These are phyloP conservation scores for Penicillium crystallinum DNA, from an alignment of 495 filamentous ascomycete genomes.

Conservation along the genomic window DNA sequence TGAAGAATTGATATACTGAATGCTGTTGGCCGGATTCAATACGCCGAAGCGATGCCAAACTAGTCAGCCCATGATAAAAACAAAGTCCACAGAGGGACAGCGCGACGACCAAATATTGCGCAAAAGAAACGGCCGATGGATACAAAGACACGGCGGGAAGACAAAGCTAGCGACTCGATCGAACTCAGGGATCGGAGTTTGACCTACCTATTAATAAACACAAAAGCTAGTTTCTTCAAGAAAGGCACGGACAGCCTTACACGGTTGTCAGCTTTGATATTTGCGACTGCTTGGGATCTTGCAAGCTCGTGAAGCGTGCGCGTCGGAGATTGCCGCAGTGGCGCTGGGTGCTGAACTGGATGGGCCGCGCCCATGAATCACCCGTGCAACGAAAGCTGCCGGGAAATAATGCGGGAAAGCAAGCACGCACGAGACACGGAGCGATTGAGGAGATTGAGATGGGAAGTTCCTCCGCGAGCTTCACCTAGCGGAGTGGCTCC, in stretches of 20 bases:
- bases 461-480: background rate
- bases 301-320: background rate
- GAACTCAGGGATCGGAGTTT: background rate
- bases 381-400: background rate
- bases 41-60: constrained; percentile 16
- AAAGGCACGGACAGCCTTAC: too few relatives aligned
- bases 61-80: constrained; percentile 18
- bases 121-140: background rate
- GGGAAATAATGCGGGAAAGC: background rate
- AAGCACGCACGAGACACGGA: background rate
- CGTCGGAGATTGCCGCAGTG: background rate
- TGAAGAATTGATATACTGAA: background rate
- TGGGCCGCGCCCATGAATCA: background rate
- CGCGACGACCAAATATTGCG: background rate
- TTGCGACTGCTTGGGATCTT: background rate
- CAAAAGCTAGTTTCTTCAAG: background rate
- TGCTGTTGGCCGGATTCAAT: constrained; percentile 8
- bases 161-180: background rate
- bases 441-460: background rate
- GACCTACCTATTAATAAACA: background rate
- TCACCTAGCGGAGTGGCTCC: constrained; percentile 6
- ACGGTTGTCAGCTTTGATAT: background rate
- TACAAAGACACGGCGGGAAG: constrained; percentile 1
- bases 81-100: background rate
- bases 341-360: background rate